Conservation (phyloP, 2,329 filamentous ascomycete species). For the Fusarium sp. region DNA sequence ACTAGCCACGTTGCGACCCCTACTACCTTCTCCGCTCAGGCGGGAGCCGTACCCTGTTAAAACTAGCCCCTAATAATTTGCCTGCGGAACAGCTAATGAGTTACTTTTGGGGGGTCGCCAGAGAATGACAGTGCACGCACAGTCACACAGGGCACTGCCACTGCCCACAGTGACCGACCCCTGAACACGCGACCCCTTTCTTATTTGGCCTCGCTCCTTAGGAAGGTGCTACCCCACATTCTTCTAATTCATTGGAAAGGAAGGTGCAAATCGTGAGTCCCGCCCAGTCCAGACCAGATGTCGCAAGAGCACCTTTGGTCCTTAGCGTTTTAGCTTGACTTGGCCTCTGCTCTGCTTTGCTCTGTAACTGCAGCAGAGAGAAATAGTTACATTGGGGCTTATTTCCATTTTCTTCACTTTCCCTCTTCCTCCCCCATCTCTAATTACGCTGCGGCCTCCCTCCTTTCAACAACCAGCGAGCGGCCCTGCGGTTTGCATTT, state of each 20-base stretch:
- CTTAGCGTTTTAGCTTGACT: background rate
- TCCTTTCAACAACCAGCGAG: conserved; percentile 27
- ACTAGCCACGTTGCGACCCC: conserved; percentile 19
- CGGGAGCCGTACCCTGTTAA: conserved; percentile 11
- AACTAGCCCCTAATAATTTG: conserved; percentile 28
- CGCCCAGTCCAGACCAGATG: conserved; percentile 26
- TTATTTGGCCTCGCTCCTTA: conserved; percentile 34
- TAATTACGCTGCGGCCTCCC: conserved; percentile 15
- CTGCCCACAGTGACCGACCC: conserved; percentile 16
- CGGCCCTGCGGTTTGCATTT: conserved; percentile 13
- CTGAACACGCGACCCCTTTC: conserved; percentile 46
- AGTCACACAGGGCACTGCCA: no score
- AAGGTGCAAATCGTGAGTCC: conserved; percentile 14
- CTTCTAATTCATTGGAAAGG: conserved; percentile 22
- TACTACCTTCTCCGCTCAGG: background rate
- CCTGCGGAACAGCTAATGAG: conserved; percentile 13
- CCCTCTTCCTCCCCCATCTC: background rate
- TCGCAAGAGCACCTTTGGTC: conserved; percentile 6
- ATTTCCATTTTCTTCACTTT: conserved; percentile 17
- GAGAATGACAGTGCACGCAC: background rate
- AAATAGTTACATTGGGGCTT: background rate
- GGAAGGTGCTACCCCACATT: conserved; percentile 40
- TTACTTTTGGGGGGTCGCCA: conserved; percentile 1
- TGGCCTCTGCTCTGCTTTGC: background rate
- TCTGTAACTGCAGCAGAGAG: background rate